Base-by-base conservation (phyloP, 768 basidiomycete genomes). In the Cytidiella melzeri region DNA sequence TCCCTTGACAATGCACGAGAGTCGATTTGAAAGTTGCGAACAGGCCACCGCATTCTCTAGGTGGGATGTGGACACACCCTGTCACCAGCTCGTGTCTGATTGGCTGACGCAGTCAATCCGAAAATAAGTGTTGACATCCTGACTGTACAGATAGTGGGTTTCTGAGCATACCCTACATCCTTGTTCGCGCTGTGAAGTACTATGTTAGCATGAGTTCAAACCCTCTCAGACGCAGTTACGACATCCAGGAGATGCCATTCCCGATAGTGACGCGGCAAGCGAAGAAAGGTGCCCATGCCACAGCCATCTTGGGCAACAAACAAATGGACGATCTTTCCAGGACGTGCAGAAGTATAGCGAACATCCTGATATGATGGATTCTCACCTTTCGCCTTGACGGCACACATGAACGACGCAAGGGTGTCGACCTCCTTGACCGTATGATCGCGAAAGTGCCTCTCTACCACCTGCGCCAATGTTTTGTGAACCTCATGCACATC, bases 341-440 rank as follows among this genome's bases (percentile, higher is more conserved):
- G 12, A 42, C 11, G 12, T 21, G 12, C 11, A 11, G 12, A 18
- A 11, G 11, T 18, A 37, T 37, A 37, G 36, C 12, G 36, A 37
- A 11, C 36, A 37, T 11, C 11, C 11, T 18, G 12, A 37, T n/a
- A n/a, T n/a, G n/a, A 43, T 13, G 36, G 15, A 10, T 41, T 18
- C 62, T 43, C 43, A 62, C 62, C 62, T 54, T 63, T 74, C n/a
- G 67, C 62, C 64, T 83, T 86, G 43, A 89, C 77, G 13, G 80
- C 75, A 56, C 77, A 82, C 84, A 90, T 84, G 57, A 91, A 90
- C 25, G 81, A 77, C 18, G 86, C 84, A 36, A 91, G 69, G n/a
- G 82, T 85, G 52, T 91, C 89, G 41, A 87, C 81, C 65, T 92
- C 89, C 64, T 83, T 83, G 45, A 82, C 72, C 11, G 73, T 72